Base-by-base conservation (phyloP, 163 green algal species). In the Dunaliella salina region DNA sequence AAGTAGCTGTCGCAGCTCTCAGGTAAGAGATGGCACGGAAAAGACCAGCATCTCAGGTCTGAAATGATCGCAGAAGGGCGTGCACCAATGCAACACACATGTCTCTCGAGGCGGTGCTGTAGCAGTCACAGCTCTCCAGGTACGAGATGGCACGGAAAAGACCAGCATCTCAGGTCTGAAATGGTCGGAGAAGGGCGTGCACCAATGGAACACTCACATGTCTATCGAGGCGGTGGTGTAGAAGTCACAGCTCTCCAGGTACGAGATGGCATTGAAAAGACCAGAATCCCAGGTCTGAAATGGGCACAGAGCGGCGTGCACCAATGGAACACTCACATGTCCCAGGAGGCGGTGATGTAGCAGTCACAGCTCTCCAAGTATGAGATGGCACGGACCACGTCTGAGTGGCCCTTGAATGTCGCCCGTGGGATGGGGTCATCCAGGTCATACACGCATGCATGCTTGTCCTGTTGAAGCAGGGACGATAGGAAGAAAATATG, bases 281-380 rank as follows among this genome's bases (percentile, higher is more conserved):
- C 40, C 40, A 3, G 40, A 50, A 8, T 8, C n/a, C n/a, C n/a
- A n/a, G 40, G 3, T 50, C 40, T 50, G 3, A 50, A 50, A 50
- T 3, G 40, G 40, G 8, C 40, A 50, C 40, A 50, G 40, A 15
- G 40, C 3, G 40, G 40, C 45, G 1, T 34, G 1, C 40, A 67
- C 81, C 81, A 13, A 1, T 15, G 3, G 40, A 50, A 8, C 40
- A 88, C 57, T n/a, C 81, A 91, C 82, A 87, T 90, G 86, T 94
- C 91, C 92, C 91, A 94, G n/a, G 81, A 90, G 83, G 90, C 91
- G 12, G 90, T 96, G 17, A 96, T 85, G 84, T 94, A 95, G 33
- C 87, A 88, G 81, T 92, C 89, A 72, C 86, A 88, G 57, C 91
- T 88, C 26, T 83, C 72, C 40, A 96, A 84, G 88, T 93, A 95